A percentile compares a stretch with the other conserved stretches of the same genome.
Evolutionary conservation across 495 filamentous ascomycete genomes (phyloP).

Genomic region (Lineolata rhizophorae): DNA sequence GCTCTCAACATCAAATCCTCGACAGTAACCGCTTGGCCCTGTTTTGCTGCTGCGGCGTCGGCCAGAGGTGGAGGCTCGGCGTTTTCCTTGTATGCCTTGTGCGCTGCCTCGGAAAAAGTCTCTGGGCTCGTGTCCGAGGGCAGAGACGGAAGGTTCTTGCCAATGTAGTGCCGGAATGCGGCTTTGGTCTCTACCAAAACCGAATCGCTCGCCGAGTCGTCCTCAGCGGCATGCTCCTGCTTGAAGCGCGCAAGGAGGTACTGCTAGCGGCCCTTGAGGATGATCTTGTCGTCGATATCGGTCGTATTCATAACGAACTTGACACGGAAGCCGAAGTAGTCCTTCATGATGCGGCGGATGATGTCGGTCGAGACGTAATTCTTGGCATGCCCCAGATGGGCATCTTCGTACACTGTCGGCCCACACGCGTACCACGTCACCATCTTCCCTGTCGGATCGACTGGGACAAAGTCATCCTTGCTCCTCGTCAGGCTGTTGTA

Average conservation of each 20-base stretch:
- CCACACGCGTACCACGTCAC: conserved; percentile 59
- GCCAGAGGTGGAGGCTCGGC: conserved; percentile 34
- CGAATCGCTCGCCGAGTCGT: conserved; percentile 26
- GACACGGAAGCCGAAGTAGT: conserved; percentile 73
- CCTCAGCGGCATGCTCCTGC: conserved; percentile 20
- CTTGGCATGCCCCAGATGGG: conserved; percentile 57
- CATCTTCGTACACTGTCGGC: conserved; percentile 52
- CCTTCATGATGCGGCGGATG: conserved; percentile 59
- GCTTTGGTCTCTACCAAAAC: conserved; percentile 33
- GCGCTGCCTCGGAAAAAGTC: conserved; percentile 31
- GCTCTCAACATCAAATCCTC: conserved; percentile 94
- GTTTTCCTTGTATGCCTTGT: conserved; percentile 39
- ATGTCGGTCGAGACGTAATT: conserved; percentile 97
- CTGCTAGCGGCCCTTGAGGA: conserved; percentile 59
- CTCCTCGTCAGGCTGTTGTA: conserved; percentile 59
- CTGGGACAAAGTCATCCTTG: conserved; percentile 56
- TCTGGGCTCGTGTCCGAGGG: conserved; percentile 21
- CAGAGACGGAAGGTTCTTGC: conserved; percentile 53
- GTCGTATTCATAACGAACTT: conserved; percentile 95
- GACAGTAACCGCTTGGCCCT: too few relatives aligned
- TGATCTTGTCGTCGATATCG: conserved; percentile 90
- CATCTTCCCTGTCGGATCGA: conserved; percentile 39
- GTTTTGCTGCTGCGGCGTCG: conserved; percentile 45
- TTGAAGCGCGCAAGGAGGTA: conserved; percentile 41
- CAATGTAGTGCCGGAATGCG: conserved; percentile 52